phyloP scores from a whole-genome alignment of 805 yeast species.

The Ogataea trehaloabstinens region DNA sequence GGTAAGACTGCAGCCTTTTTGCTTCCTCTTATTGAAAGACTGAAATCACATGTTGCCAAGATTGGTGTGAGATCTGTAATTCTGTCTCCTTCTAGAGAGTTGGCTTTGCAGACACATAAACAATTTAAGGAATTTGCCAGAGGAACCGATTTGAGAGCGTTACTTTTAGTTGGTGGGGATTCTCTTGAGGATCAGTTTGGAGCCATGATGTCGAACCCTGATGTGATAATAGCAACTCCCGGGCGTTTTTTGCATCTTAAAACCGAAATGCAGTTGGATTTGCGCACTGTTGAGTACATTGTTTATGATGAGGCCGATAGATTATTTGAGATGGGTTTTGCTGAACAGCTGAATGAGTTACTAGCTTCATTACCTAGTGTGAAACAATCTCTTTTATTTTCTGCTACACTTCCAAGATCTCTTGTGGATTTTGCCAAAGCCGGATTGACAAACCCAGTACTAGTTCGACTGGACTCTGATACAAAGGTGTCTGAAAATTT shows the following conservation, averaged over 20 bases:
- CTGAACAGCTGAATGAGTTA: slow-evolving; percentile 88
- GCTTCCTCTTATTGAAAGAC: slow-evolving; percentile 82
- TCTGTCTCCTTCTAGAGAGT: slow-evolving; percentile 92
- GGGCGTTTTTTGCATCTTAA: slow-evolving; percentile 95
- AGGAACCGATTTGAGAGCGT: slow-evolving; percentile 79
- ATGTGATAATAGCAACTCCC: slow-evolving; percentile 93
- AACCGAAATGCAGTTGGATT: slow-evolving; percentile 89
- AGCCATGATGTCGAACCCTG: slow-evolving; percentile 92
- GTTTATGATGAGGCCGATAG: slow-evolving; percentile 98
- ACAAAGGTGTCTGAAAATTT: slow-evolving; percentile 84
- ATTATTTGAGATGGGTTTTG: slow-evolving; percentile 93
- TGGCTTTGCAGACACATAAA: slow-evolving; percentile 88
- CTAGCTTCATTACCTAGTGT: slow-evolving; percentile 76
- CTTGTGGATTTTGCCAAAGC: slow-evolving; percentile 97
- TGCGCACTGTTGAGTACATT: slow-evolving; percentile 80
- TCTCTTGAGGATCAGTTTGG: slow-evolving; percentile 95
- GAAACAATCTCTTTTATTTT: slow-evolving; percentile 86
- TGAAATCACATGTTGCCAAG: slow-evolving; percentile 79
- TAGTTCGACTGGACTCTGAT: slow-evolving; percentile 92
- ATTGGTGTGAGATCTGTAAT: slow-evolving; percentile 88
- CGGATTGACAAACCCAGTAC: slow-evolving; percentile 87
- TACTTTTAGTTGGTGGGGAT: slow-evolving; percentile 94
- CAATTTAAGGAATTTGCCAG: slow-evolving; percentile 84
- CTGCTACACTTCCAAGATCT: slow-evolving; percentile 91
- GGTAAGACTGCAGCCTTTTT: slow-evolving; percentile 98